Conservation (phyloP, 176 grass and related monocot genomes). For the Oryza nivara region DNA sequence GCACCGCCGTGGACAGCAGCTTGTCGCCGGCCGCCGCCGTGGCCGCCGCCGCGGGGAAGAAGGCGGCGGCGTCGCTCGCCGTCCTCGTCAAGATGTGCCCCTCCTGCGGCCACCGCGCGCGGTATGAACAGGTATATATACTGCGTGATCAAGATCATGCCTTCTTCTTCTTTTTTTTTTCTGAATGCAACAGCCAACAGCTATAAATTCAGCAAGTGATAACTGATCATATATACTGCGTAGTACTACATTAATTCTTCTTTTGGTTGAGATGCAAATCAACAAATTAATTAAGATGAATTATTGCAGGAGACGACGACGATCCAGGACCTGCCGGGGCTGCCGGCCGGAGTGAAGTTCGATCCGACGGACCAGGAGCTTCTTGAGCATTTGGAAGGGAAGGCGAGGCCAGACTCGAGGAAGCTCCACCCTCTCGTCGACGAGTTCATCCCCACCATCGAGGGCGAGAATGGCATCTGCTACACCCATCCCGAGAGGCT, state of each 20-base stretch:
- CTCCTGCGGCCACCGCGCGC: constrained; percentile 67
- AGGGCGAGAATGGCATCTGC: constrained; percentile 82
- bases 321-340: constrained; percentile 57
- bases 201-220: too few relatives aligned
- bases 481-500: constrained; percentile 90
- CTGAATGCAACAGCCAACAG: too few relatives aligned
- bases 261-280: neutral
- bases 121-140: constrained; percentile 43
- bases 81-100: constrained; percentile 71
- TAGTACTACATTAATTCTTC: neutral
- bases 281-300: neutral
- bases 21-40: constrained; percentile 38
- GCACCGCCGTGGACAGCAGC: constrained; percentile 47
- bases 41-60: constrained; percentile 47
- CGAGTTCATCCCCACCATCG: constrained; percentile 86
- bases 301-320: constrained; percentile 55
- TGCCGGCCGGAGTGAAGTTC: constrained; percentile 81
- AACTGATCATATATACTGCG: neutral
- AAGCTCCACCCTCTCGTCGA: constrained; percentile 78
- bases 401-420: constrained; percentile 56
- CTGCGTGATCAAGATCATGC: neutral
- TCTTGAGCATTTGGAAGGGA: constrained; percentile 81
- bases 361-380: constrained; percentile 84
- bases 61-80: constrained; percentile 48
- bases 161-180: neutral